Percentiles rank a stretch among this genome's conserved stretches.
Evolutionary conservation across 305 asterid genomes (phyloP).

Genomic region (Solanum chacoense): DNA sequence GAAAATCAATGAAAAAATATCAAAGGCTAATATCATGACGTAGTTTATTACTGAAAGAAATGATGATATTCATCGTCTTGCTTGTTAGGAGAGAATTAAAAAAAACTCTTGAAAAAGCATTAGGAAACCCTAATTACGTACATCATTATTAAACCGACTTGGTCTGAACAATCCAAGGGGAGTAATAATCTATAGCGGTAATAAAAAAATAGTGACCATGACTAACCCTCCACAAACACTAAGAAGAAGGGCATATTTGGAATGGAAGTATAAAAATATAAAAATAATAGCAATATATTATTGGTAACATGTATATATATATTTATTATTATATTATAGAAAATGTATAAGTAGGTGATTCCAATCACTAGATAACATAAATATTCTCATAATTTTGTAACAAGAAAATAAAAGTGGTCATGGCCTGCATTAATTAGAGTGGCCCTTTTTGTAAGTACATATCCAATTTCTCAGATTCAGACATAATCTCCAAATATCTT

Average conservation of each 20-base stretch:
- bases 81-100: not conserved
- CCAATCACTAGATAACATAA: slow-evolving; percentile 8
- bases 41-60: not conserved
- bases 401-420: slow-evolving; percentile 8
- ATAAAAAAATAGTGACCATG: not conserved
- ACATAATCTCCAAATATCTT: not conserved
- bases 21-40: too few species aligned
- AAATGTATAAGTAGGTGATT: not conserved
- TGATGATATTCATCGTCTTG: not conserved
- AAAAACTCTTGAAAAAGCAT: not conserved
- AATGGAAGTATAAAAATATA: not conserved
- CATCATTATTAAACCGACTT: not conserved
- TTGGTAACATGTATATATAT: not conserved
- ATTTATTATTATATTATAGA: not conserved
- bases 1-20: too few species aligned
- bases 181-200: not conserved
- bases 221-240: not conserved
- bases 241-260: not conserved
- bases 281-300: too few species aligned
- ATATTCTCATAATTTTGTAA: not conserved
- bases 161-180: not conserved
- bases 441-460: not conserved
- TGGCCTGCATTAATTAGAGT: slow-evolving; percentile 6
- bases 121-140: not conserved
- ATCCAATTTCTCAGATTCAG: not conserved